These are phyloP conservation scores for Lyophyllum shimeji DNA, from an alignment of 768 basidiomycete species.

Conservation along the genomic window DNA sequence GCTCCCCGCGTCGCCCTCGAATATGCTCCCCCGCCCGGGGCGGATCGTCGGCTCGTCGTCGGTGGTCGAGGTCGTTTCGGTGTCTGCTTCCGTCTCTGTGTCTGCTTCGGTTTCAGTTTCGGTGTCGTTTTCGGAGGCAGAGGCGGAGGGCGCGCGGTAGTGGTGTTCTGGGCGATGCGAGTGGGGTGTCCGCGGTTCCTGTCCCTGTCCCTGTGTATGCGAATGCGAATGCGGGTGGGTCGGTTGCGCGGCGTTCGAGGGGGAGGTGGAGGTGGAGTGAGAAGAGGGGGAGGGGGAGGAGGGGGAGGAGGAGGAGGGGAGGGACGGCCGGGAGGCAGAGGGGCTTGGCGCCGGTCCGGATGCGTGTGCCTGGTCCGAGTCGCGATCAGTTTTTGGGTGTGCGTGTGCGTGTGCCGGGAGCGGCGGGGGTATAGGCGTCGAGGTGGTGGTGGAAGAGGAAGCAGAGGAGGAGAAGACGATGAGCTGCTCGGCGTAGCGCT, in stretches of 20 bases:
- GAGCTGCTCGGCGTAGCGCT: constrained; percentile 90
- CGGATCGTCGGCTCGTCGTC: constrained; percentile 86
- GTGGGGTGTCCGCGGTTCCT: no score
- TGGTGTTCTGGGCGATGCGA: neutral
- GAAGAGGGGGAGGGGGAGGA: neutral
- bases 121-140: neutral
- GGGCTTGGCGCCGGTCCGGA: no score
- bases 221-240: no score
- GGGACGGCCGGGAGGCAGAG: no score
- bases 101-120: constrained; percentile 30
- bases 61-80: constrained; percentile 67
- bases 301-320: neutral
- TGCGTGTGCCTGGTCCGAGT: no score
- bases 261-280: no score
- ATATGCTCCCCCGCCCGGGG: constrained; percentile 27
- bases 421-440: neutral
- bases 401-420: no score
- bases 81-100: constrained; percentile 36
- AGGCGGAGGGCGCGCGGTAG: no score
- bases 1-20: constrained; percentile 16
- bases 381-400: no score
- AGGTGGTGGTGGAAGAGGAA: constrained; percentile 18
- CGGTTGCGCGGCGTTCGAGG: no score
- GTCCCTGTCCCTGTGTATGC: no score
- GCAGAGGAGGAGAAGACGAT: constrained; percentile 55